phyloP scores from a whole-genome alignment of 768 basidiomycete species.

The Kockovaella imperatae region DNA sequence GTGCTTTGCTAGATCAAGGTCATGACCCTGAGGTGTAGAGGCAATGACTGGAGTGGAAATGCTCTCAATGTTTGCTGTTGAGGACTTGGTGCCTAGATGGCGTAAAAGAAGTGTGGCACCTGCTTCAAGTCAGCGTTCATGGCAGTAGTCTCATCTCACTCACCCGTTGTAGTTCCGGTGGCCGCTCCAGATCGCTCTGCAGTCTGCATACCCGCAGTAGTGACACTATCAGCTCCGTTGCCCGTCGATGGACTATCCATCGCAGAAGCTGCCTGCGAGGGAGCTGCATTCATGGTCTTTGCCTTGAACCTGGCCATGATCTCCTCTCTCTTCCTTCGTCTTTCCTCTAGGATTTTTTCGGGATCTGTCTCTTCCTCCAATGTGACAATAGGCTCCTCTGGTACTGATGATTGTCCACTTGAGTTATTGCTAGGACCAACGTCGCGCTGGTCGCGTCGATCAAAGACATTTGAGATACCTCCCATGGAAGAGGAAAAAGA shows the following conservation, averaged over 20 bases:
- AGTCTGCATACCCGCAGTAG: constrained; percentile 20
- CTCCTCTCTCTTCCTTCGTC: constrained; percentile 38
- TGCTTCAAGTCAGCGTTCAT: constrained; percentile 1
- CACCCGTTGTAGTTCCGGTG: constrained; percentile 23
- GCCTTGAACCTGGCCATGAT: constrained; percentile 42
- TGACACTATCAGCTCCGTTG: constrained; percentile 27
- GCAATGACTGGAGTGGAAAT: constrained; percentile 26
- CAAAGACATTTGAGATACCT: background rate
- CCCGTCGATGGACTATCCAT: constrained; percentile 9
- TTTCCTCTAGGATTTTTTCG: constrained; percentile 36
- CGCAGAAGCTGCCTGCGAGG: constrained; percentile 6
- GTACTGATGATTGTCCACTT: constrained; percentile 2
- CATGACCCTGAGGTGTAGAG: constrained; percentile 37
- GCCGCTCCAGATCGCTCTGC: constrained; percentile 5
- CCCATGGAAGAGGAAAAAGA: too few relatives aligned
- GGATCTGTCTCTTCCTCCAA: constrained; percentile 30
- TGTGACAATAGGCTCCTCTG: constrained; percentile 17
- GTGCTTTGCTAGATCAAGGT: constrained; percentile 63
- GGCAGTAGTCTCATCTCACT: background rate
- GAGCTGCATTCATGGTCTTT: constrained; percentile 22
- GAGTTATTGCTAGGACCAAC: constrained; percentile 7
- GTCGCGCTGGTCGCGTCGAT: background rate
- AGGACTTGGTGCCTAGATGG: constrained; percentile 29
- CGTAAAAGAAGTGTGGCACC: constrained; percentile 31
- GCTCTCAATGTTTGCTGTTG: constrained; percentile 11